These are phyloP conservation scores for Hericium alpestre DNA, from an alignment of 768 basidiomycete genomes.

Conservation along the genomic window DNA sequence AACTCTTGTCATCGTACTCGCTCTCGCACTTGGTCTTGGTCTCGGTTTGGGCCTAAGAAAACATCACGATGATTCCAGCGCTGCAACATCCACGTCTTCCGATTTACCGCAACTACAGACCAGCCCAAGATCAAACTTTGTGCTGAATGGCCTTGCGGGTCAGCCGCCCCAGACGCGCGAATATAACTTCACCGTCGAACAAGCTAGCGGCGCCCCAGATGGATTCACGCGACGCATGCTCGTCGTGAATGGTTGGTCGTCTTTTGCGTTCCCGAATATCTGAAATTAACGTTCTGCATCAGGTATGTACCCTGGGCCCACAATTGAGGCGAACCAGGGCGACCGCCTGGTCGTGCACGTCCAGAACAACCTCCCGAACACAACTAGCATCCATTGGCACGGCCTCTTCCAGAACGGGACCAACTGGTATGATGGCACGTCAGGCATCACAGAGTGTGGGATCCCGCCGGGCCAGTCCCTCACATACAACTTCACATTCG, in stretches of 20 bases:
- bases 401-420: constrained; percentile 32
- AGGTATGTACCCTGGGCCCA: constrained; percentile 28
- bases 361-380: constrained; percentile 22
- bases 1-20: constrained; percentile 10
- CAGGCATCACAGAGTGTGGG: constrained; percentile 38
- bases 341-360: constrained; percentile 28
- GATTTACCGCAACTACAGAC: background rate
- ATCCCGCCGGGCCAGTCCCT: constrained; percentile 41
- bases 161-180: constrained; percentile 28
- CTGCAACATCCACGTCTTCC: background rate
- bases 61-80: background rate
- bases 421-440: constrained; percentile 38
- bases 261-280: background rate
- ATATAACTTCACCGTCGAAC: constrained; percentile 32
- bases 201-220: constrained; percentile 30
- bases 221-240: constrained; percentile 32
- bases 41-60: constrained; percentile 14
- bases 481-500: constrained; percentile 32
- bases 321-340: constrained; percentile 27
- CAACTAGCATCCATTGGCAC: constrained; percentile 28
- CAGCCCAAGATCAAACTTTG: constrained; percentile 8
- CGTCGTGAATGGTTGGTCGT: constrained; percentile 33
- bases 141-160: constrained; percentile 7
- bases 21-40: constrained; percentile 19
- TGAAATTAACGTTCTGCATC: background rate